Percentiles rank a stretch among this genome's conserved stretches.
Evolutionary conservation across 2,329 filamentous ascomycete genomes (phyloP).

Genomic region (Penicillium sclerotiorum): DNA sequence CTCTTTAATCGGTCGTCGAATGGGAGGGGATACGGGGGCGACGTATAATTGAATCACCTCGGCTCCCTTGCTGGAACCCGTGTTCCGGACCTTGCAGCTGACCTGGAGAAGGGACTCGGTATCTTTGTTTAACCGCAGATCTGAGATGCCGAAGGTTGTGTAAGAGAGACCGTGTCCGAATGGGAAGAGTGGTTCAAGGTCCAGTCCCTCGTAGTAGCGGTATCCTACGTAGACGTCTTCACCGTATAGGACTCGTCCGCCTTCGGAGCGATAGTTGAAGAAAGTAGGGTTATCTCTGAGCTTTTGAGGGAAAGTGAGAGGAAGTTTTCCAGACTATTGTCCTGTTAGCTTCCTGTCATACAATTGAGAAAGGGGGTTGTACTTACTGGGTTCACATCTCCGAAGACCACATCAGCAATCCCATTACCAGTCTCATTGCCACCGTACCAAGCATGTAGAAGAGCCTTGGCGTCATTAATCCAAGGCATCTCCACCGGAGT

Average conservation of each 20-base stretch:
- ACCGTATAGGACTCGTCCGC: conserved; percentile 7
- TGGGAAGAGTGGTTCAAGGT: conserved; percentile 5
- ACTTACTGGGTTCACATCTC: conserved; percentile 60
- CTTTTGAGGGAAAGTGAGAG: conserved; percentile 65
- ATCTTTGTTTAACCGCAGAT: neutral
- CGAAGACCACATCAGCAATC: conserved; percentile 70
- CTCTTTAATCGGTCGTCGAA: conserved; percentile 7
- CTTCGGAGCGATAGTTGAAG: conserved; percentile 68
- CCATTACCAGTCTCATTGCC: conserved; percentile 74
- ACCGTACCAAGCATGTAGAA: conserved; percentile 74
- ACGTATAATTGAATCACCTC: conserved; percentile 7
- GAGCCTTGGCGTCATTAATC: conserved; percentile 43
- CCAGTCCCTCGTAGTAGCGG: conserved; percentile 11
- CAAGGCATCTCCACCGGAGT: conserved; percentile 55
- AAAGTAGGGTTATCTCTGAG: conserved; percentile 67
- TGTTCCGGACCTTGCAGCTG: conserved; percentile 4
- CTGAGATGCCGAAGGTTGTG: conserved; percentile 6
- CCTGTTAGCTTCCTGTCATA: neutral
- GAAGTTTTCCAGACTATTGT: conserved; percentile 62
- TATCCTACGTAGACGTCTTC: conserved; percentile 69
- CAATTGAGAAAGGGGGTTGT: no score
- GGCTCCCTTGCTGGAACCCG: neutral
- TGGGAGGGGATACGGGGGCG: neutral
- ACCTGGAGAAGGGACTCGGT: neutral
- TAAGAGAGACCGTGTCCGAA: conserved; percentile 17